phyloP scores from a whole-genome alignment of 441 rosid genomes.

The Raphanus hybrid region DNA sequence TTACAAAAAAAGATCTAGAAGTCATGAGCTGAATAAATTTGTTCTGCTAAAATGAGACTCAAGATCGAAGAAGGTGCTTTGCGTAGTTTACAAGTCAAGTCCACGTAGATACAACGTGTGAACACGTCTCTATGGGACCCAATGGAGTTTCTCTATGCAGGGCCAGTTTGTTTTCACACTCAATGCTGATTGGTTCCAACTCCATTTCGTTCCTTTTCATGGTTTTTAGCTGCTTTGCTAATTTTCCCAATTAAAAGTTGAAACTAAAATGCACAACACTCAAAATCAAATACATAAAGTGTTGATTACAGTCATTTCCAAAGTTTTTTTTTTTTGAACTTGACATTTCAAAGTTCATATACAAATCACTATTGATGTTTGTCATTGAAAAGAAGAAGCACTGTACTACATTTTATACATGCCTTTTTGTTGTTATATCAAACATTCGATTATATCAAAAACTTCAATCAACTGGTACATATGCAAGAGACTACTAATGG shows the following conservation, averaged over 20 bases:
- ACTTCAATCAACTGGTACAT: neutral
- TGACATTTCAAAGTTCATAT: neutral
- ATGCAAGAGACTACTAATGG: neutral
- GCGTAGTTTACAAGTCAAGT: slow-evolving; percentile 49
- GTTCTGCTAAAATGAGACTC: slow-evolving; percentile 22
- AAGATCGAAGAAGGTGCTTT: slow-evolving; percentile 20
- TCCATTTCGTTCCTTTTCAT: neutral
- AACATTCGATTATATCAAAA: neutral
- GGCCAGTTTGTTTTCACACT: slow-evolving; percentile 11
- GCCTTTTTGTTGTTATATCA: neutral
- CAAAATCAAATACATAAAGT: neutral
- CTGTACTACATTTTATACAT: neutral
- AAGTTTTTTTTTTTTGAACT: neutral
- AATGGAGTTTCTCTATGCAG: slow-evolving; percentile 22
- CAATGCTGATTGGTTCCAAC: slow-evolving; percentile 32
- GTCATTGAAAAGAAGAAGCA: neutral
- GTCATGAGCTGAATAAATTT: neutral
- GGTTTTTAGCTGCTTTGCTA: slow-evolving; percentile 2
- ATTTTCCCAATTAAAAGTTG: neutral
- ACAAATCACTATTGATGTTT: neutral
- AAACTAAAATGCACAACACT: neutral
- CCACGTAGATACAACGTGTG: slow-evolving; percentile 67
- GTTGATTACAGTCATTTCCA: neutral
- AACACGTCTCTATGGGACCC: slow-evolving; percentile 34
- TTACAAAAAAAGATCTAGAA: slow-evolving; percentile 2